Evolutionary conservation across 2,329 filamentous ascomycete species (phyloP).

Genomic region (Apiospora marii): DNA sequence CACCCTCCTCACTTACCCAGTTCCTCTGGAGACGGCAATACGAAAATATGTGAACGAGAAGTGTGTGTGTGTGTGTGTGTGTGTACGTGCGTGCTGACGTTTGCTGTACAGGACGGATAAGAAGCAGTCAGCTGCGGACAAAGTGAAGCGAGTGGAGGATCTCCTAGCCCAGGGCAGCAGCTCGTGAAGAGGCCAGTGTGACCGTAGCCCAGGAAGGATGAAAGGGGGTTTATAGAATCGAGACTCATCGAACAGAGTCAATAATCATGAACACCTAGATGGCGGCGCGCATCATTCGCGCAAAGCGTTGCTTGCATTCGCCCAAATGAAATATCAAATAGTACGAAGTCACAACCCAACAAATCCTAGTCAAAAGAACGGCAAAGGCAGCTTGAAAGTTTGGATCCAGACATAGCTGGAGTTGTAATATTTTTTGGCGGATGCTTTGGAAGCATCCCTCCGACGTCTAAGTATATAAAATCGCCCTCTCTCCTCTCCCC

Average conservation of each 20-base stretch:
- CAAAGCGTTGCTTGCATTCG: background rate
- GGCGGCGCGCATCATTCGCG: background rate
- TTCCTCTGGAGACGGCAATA: background rate
- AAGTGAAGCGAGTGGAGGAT: constrained; percentile 70
- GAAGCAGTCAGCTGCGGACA: constrained; percentile 80
- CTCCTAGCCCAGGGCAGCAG: constrained; percentile 49
- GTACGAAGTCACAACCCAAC: background rate
- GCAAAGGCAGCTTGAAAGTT: background rate
- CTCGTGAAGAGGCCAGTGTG: background rate
- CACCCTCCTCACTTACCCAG: background rate
- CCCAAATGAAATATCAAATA: background rate
- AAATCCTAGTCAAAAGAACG: background rate
- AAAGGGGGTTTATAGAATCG: too few species aligned
- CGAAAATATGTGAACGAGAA: background rate
- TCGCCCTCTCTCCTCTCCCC: constrained; percentile 9
- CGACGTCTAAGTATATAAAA: constrained; percentile 16
- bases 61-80: background rate
- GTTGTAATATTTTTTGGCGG: background rate
- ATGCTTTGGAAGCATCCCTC: background rate
- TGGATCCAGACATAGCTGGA: constrained; percentile 6
- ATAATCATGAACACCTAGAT: background rate
- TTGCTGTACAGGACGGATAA: constrained; percentile 75
- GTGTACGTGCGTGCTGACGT: background rate
- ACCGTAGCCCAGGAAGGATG: background rate
- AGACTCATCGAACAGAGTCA: background rate